Conservation (phyloP, 345 rosid genomes). For the Linum trigynum region DNA sequence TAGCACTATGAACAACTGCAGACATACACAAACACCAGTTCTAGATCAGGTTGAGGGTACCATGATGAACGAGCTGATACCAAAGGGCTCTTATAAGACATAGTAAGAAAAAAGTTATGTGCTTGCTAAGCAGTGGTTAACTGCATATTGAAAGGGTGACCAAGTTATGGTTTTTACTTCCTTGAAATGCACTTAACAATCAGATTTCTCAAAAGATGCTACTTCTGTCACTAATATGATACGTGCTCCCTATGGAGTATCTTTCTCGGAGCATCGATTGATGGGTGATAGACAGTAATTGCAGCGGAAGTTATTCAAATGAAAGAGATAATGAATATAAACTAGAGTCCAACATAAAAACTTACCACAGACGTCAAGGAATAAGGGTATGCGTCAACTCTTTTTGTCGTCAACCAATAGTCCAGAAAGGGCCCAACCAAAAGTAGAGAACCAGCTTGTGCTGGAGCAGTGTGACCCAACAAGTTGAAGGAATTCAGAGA, state of each 20-base stretch:
- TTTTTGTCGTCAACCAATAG: constrained; percentile 73
- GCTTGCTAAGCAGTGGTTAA: too few species aligned
- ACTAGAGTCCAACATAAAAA: background rate
- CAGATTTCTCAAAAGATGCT: too few species aligned
- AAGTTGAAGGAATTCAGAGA: constrained; percentile 82
- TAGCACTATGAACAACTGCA: constrained; percentile 70
- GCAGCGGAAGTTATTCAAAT: too few species aligned
- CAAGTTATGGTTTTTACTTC: too few species aligned
- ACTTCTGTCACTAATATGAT: too few species aligned
- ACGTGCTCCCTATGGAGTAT: too few species aligned
- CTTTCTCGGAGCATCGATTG: too few species aligned
- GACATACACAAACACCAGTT: background rate
- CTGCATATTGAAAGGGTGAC: too few species aligned
- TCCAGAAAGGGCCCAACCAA: constrained; percentile 82
- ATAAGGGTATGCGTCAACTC: constrained; percentile 62
- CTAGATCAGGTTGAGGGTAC: background rate
- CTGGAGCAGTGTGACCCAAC: constrained; percentile 95
- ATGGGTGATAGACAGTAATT: too few species aligned
- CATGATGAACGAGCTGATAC: background rate
- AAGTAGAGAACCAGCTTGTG: constrained; percentile 81
- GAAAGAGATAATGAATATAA: too few species aligned
- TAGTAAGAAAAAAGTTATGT: too few species aligned
- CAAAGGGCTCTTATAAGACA: background rate
- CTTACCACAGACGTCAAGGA: constrained; percentile 57
- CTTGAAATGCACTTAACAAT: too few species aligned